Percentiles rank a stretch among this genome's conserved stretches.
Conservation (phyloP, 768 basidiomycete genomes). For the Auricularia cornea region DNA sequence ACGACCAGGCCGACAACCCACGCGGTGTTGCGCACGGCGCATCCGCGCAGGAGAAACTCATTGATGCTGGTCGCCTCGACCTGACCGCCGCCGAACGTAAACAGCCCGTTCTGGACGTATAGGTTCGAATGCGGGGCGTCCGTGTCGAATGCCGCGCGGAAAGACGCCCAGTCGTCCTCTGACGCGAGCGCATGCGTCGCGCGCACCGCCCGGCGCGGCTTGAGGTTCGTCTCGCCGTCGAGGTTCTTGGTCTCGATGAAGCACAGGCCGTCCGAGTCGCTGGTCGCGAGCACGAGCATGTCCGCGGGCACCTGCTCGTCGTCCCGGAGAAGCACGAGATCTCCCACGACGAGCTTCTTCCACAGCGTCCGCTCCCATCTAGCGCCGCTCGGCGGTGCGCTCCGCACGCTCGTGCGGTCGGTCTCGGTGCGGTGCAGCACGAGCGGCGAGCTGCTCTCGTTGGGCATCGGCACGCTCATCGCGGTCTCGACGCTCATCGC, state of each 20-base stretch:
- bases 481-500: neutral
- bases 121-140: conserved; percentile 92
- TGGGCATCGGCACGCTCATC: neutral
- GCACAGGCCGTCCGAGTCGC: conserved; percentile 84
- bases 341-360: conserved; percentile 98
- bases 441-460: neutral
- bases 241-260: conserved; percentile 98
- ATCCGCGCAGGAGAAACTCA: conserved; percentile 86
- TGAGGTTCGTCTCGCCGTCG: conserved; percentile 96
- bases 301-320: conserved; percentile 97
- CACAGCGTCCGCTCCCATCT: conserved; percentile 93
- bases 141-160: conserved; percentile 81
- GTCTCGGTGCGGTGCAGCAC: neutral
- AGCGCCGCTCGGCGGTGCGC: conserved; percentile 24
- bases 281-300: conserved; percentile 85
- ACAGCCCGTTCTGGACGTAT: conserved; percentile 80
- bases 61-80: conserved; percentile 79
- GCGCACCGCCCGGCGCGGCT: conserved; percentile 67
- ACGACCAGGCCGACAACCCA: conserved; percentile 94
- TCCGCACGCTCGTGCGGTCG: neutral
- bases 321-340: conserved; percentile 81
- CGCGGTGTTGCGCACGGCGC: conserved; percentile 77
- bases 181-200: conserved; percentile 68
- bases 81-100: conserved; percentile 64
- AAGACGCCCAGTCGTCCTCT: conserved; percentile 87